Evolutionary conservation across 108 stramenopile species (phyloP), one percentile per base, ranked within the genome.

Genomic region (Cyclotella choctawhatcheeana): DNA sequence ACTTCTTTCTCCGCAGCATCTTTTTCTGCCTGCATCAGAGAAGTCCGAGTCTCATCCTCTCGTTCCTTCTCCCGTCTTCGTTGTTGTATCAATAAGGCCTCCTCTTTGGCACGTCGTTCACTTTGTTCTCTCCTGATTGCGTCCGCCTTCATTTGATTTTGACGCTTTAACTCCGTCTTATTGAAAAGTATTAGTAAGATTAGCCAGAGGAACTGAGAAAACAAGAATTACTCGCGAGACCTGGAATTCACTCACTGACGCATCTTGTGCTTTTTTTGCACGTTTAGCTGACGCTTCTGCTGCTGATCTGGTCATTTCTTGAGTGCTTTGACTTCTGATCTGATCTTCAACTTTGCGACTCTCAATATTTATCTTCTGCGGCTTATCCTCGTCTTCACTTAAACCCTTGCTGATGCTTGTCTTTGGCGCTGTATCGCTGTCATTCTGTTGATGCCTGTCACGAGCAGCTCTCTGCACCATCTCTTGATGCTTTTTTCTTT

Each of bases 401-500:
- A 24, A 5, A 16, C 6, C 29, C 33, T 58, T n/a, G n/a, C n/a
- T n/a, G n/a, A n/a, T 18, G 10, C 2, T 34, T 3, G 4, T 58
- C n/a, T 31, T 13, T 3, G 56, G 13, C 1, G 30, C 14, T 31
- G 21, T 4, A 31, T 18, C 27, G n/a, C n/a, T n/a, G n/a, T 48
- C 45, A 27, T 64, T 16, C 47, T 64, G 20, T 30, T 47, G 8
- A 2, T 64, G 3, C 40, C 0, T 24, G 6, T 18, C 47, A 44
- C 44, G 27, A 50, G 47, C 21, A 1, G 34, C 64, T 14, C 30
- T 12, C 16, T 43, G 29, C 0, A 72, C 59, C 71, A 72, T 79
- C 10, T 67, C 78, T 53, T 79, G 70, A 44, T 67, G 71, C 56
- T 79, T 72, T 71, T 61, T 67, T 26, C 66, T 56, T 58, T 79